These are phyloP conservation scores for Ulmus americana DNA, from an alignment of 331 rosid species.

Conservation along the genomic window DNA sequence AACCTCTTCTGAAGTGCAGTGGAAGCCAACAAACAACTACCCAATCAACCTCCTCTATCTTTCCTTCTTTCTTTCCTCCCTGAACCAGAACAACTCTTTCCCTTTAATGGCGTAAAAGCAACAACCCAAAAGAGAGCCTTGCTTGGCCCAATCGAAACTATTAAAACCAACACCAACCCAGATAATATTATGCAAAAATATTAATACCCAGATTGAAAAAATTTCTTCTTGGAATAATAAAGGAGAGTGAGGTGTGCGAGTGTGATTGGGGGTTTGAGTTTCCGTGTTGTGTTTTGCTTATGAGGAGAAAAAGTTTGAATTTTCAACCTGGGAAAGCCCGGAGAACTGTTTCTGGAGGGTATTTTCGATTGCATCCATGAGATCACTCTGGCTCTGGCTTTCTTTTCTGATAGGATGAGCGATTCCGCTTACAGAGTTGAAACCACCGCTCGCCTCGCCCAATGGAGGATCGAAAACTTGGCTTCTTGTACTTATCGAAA, in stretches of 20 bases:
- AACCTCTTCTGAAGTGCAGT: slow-evolving; percentile 14
- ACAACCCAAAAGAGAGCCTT: neutral
- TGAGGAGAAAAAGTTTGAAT: slow-evolving; percentile 42
- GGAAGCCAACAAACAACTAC: slow-evolving; percentile 27
- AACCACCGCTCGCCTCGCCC: slow-evolving; percentile 88
- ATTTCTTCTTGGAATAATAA: neutral
- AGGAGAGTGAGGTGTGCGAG: slow-evolving; percentile 5
- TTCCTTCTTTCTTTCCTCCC: slow-evolving; percentile 21
- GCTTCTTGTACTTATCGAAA: slow-evolving; percentile 81
- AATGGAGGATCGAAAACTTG: slow-evolving; percentile 89
- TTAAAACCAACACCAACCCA: neutral
- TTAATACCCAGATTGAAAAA: slow-evolving; percentile 11
- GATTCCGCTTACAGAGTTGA: slow-evolving; percentile 81
- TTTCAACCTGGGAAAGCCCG: slow-evolving; percentile 91
- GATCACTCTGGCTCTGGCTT: slow-evolving; percentile 68
- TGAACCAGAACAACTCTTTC: slow-evolving; percentile 17
- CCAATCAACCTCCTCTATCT: slow-evolving; percentile 5
- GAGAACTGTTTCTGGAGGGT: slow-evolving; percentile 70
- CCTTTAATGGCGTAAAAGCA: slow-evolving; percentile 16
- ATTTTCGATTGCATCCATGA: slow-evolving; percentile 94
- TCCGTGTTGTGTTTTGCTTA: slow-evolving; percentile 19
- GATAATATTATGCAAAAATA: neutral
- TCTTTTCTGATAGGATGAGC: slow-evolving; percentile 67
- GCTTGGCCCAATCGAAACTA: slow-evolving; percentile 1
- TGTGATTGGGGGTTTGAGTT: neutral